Evolutionary conservation across 2,329 filamentous ascomycete species (phyloP), one percentile per base, ranked within the genome.

Genomic region (Metarhizium sp.): DNA sequence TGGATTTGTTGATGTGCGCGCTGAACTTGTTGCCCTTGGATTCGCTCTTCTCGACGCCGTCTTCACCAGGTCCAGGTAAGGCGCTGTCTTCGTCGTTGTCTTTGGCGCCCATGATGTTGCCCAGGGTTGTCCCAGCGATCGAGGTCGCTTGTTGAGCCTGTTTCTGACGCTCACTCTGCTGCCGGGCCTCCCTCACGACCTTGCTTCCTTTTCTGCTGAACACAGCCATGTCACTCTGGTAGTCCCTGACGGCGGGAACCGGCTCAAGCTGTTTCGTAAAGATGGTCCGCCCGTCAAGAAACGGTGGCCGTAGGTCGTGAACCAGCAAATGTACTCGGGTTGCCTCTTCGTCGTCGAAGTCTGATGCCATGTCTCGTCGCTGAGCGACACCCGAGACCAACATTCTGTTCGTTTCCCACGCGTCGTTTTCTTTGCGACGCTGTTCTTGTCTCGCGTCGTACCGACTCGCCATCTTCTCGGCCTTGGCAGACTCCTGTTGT

Each of bases 381-480:
- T 99, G 95, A 18, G 94, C 94, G 18, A 99, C 92, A 55, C 92
- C 92, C 20, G 92, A 96, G 1, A 92, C 94, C 58, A 99, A 79
- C 94, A 99, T 97, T 57, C 94, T 88, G 69, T 99, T 99, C 16
- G 92, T 94, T 71, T 99, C 95, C 94, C 94, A 99, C 0, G 92
- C 92, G 71, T 99, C 94, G 47, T 94, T 91, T 67, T 99, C 94
- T 67, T 88, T 91, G 69, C 96, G 90, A 63, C 92, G 89, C 71
- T 96, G 90, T 56, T 90, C 79, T 58, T 86, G 85, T 52, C 88
- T 81, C 48, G 87, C 87, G 54, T 75, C 81, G 64, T 78, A 81
- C 63, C 81, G 85, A 53, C 80, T 85, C 5, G 85, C 79, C 75
- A 94, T 94, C 77, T 90, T 94, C 70, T 95, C 89, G 8, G 84